Evolutionary conservation across 768 basidiomycete genomes (phyloP).

Genomic region (Termitomyces sp.): DNA sequence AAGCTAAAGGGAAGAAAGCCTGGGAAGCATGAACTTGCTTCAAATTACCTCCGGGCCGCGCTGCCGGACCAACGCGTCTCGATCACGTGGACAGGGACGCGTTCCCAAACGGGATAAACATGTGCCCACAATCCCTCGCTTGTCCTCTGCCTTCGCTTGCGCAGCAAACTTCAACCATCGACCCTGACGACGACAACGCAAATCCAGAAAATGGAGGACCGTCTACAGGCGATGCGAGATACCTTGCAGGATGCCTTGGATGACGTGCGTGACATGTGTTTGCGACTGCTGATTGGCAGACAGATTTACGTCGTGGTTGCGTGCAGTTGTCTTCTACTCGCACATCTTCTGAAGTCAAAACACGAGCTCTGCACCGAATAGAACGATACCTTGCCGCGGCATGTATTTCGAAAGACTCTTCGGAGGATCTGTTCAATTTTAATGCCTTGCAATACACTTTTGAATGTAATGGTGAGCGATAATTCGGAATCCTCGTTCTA

Average conservation of each 20-base stretch:
- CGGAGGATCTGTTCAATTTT: constrained; percentile 48
- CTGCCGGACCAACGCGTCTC: neutral
- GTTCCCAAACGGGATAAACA: constrained; percentile 19
- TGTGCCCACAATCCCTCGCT: constrained; percentile 15
- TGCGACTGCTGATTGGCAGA: neutral
- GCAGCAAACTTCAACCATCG: constrained; percentile 11
- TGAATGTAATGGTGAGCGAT: constrained; percentile 70
- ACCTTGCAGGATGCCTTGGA: constrained; percentile 60
- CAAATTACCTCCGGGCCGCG: neutral
- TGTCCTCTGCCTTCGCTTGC: neutral
- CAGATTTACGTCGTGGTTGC: constrained; percentile 6
- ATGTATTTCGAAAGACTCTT: constrained; percentile 36
- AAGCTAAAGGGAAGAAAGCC: neutral
- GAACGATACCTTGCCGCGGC: constrained; percentile 50
- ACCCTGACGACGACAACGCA: constrained; percentile 3
- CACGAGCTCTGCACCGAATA: constrained; percentile 48
- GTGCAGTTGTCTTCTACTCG: constrained; percentile 60
- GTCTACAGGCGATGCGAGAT: constrained; percentile 31
- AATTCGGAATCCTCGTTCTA: neutral
- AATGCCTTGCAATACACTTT: constrained; percentile 71
- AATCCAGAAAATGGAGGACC: constrained; percentile 17
- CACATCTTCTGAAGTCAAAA: constrained; percentile 44
- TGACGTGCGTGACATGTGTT: constrained; percentile 41
- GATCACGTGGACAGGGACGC: constrained; percentile 11
- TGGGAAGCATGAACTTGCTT: neutral